Evolutionary conservation across 768 basidiomycete genomes (phyloP), one percentile per base, ranked within the genome.

Genomic region (Gymnopilus dilepis): DNA sequence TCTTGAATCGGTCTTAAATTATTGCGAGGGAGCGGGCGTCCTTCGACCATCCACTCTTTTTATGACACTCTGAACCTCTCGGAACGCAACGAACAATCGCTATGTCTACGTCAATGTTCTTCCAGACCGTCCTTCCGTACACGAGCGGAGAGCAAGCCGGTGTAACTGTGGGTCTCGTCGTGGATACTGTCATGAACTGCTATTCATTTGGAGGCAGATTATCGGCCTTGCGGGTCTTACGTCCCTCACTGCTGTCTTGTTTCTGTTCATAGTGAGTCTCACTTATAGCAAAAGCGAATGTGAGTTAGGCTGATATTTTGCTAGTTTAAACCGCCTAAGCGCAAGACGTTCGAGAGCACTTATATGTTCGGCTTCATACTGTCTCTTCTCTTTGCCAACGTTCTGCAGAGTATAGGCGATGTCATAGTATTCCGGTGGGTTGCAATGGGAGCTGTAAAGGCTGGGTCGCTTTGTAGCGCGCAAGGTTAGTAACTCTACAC

Each of bases 381-480:
- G 13, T 71, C 67, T 19, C 70, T 76, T 12, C 64, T 76, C 9
- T 28, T 67, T 8, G 72, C 74, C 47, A 72, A 75, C 55, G 59
- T 70, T 26, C 11, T 75, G 53, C 72, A 77, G 47, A 50, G 68
- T 22, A 58, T 70, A 43, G 73, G 69, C 2, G 67, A 69, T 15
- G 62, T 69, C 8, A 63, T 76, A 48, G 69, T 68, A 58, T 67
- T 73, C 30, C 61, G 70, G 37, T 76, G 74, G 74, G 68, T 69
- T 30, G 63, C 65, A 3, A 60, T 61, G 19, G 63, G 67, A 21
- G 66, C 67, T 4, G 70, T 72, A 3, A 38, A 45, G 6, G 33
- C 48, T 12, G 69, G 69, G 6, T 6, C 45, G 12, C 61, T 69
- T 30, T 76, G 74, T 52, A 65, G 41, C 37, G 58, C 64, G 9